These are phyloP conservation scores for Phytophthora pseudosyringae DNA, from an alignment of 352 stramenopile genomes.

Conservation along the genomic window DNA sequence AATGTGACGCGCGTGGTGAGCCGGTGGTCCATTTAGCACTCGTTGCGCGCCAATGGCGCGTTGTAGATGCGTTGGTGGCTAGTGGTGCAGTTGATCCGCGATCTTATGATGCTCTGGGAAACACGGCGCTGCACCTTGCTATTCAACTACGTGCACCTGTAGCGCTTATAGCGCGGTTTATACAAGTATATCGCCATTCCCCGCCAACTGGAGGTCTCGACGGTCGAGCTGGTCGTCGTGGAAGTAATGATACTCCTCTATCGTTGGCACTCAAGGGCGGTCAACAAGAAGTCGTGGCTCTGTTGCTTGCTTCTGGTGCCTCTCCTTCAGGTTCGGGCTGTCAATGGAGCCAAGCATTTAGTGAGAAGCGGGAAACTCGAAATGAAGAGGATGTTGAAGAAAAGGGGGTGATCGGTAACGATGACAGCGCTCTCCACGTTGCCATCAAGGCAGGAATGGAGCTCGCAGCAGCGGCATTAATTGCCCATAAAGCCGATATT, in stretches of 20 bases:
- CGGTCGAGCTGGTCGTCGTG: conserved; percentile 33
- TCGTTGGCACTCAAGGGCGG: conserved; percentile 62
- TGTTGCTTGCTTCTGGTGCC: conserved; percentile 51
- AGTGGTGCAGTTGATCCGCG: conserved; percentile 51
- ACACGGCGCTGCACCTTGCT: conserved; percentile 66
- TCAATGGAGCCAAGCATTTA: conserved; percentile 38
- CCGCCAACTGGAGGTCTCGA: conserved; percentile 34
- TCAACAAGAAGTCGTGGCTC: conserved; percentile 57
- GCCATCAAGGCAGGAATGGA: conserved; percentile 63
- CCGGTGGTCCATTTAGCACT: conserved; percentile 68
- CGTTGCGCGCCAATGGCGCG: conserved; percentile 61
- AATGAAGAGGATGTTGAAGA: conserved; percentile 11
- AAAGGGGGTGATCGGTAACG: conserved; percentile 26
- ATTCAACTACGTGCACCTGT: conserved; percentile 68
- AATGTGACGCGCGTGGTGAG: conserved; percentile 56
- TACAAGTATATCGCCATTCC: conserved; percentile 52
- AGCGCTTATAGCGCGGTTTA: conserved; percentile 45
- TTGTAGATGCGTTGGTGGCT: conserved; percentile 60
- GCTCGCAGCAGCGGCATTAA: conserved; percentile 49
- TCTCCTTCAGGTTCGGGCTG: conserved; percentile 33
- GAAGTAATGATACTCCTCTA: conserved; percentile 62
- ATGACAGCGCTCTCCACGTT: conserved; percentile 61
- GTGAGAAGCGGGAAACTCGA: conserved; percentile 21
- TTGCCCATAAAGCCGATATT: conserved; percentile 55
- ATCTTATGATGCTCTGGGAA: conserved; percentile 52